Evolutionary conservation across 768 basidiomycete genomes (phyloP).

Genomic region (Tulasnella calospora): DNA sequence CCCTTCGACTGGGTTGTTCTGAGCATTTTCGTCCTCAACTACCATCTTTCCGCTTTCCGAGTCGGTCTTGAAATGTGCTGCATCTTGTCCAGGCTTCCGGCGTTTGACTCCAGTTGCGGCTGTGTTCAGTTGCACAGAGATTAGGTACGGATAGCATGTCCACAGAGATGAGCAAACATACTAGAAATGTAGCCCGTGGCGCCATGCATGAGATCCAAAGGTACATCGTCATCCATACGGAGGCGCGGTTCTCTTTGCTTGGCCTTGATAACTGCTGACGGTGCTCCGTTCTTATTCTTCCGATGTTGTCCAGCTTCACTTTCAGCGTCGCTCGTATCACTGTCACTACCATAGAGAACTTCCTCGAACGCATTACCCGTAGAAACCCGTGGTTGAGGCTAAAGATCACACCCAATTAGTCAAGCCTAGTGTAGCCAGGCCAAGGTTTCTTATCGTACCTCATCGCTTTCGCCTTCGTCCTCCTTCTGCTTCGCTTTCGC

Average conservation of each 20-base stretch:
- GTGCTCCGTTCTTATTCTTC: background rate
- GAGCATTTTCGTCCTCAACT: conserved; percentile 55
- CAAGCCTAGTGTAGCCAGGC: background rate
- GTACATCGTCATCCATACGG: conserved; percentile 83
- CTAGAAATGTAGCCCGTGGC: conserved; percentile 65
- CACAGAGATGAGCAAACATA: conserved; percentile 38
- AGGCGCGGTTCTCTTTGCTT: conserved; percentile 52
- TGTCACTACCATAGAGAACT: conserved; percentile 93
- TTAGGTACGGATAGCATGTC: background rate
- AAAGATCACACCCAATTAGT: background rate
- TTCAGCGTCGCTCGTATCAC: conserved; percentile 63
- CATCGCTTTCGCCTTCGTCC: conserved; percentile 53
- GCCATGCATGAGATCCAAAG: conserved; percentile 89
- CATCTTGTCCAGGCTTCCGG: conserved; percentile 81
- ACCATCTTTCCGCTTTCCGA: conserved; percentile 76
- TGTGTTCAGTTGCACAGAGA: conserved; percentile 29
- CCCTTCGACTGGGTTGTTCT: conserved; percentile 44
- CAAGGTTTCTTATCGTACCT: conserved; percentile 36
- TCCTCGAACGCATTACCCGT: conserved; percentile 93
- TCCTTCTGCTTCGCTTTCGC: conserved; percentile 57
- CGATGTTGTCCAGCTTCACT: conserved; percentile 33
- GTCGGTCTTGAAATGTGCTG: conserved; percentile 80
- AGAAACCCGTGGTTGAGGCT: conserved; percentile 41
- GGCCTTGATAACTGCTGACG: conserved; percentile 55
- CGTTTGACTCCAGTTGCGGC: conserved; percentile 48